Conservation (phyloP, 148 eudicot genomes). For the Tetragonia tetragonoides region DNA sequence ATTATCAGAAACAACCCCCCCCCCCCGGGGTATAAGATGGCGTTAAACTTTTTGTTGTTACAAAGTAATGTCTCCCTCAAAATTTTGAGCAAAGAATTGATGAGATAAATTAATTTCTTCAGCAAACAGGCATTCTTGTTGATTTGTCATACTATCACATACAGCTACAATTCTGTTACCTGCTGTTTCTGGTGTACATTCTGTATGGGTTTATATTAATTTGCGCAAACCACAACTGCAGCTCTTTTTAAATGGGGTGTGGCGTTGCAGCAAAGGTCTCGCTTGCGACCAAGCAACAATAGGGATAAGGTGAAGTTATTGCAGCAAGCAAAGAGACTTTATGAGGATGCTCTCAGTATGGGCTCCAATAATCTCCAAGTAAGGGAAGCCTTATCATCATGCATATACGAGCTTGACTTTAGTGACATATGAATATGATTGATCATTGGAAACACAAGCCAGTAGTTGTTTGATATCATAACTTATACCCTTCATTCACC, state of each 20-base stretch:
- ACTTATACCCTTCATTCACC: not conserved
- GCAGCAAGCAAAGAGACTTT: constrained; percentile 87
- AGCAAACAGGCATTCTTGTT: no score
- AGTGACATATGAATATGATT: constrained; percentile 21
- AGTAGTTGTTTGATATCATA: not conserved
- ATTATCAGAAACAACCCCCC: no score
- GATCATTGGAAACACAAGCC: not conserved
- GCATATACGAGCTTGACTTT: constrained; percentile 64
- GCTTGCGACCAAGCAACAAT: constrained; percentile 57
- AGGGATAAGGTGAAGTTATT: constrained; percentile 77
- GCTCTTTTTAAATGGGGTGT: constrained; percentile 95
- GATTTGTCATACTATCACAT: not conserved
- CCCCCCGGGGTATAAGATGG: no score
- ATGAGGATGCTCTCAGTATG: constrained; percentile 84
- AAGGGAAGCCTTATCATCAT: constrained; percentile 61
- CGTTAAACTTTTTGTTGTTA: no score
- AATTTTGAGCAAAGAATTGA: no score
- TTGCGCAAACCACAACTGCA: constrained; percentile 29
- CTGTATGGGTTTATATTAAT: not conserved
- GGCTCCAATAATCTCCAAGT: constrained; percentile 66
- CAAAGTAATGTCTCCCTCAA: no score
- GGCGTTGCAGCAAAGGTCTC: constrained; percentile 84
- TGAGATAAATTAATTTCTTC: no score
- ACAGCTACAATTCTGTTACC: not conserved
- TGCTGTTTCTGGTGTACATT: constrained; percentile 2